phyloP scores from a whole-genome alignment of 2,329 filamentous ascomycete genomes.

The Tolypocladium inflatum region DNA sequence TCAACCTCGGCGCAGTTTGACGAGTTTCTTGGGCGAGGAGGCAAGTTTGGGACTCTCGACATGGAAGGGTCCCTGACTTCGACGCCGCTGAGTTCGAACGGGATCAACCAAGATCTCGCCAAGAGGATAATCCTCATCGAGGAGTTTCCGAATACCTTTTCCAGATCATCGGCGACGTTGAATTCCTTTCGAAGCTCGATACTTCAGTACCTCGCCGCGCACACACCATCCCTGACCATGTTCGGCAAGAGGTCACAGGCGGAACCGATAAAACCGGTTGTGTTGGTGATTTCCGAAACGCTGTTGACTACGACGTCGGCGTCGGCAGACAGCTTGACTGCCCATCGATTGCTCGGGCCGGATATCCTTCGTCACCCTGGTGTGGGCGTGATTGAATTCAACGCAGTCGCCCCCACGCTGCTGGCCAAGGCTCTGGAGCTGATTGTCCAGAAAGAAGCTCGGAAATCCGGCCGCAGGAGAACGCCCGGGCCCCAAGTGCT shows the following conservation, averaged over 20 bases:
- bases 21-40: conserved; percentile 77
- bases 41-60: conserved; percentile 68
- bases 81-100: conserved; percentile 12
- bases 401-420: conserved; percentile 78
- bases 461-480: conserved; percentile 62
- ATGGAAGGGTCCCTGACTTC: conserved; percentile 20
- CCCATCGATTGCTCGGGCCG: conserved; percentile 78
- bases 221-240: conserved; percentile 45
- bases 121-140: conserved; percentile 63
- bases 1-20: conserved; percentile 78
- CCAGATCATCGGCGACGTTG: conserved; percentile 52
- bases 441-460: conserved; percentile 76
- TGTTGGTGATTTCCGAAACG: conserved; percentile 89
- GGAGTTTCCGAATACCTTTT: conserved; percentile 72
- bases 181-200: conserved; percentile 67
- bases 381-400: conserved; percentile 80
- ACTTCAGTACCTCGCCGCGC: conserved; percentile 62
- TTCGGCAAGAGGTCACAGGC: conserved; percentile 31
- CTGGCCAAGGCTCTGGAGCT: conserved; percentile 76
- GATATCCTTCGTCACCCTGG: conserved; percentile 76
- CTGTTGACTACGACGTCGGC: conserved; percentile 77
- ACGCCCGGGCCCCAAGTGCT: conserved; percentile 73
- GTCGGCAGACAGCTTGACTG: conserved; percentile 83
- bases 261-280: conserved; percentile 57
- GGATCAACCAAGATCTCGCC: conserved; percentile 8